Percentiles rank a stretch among this genome's conserved stretches.
Conservation (phyloP, 306 rosid genomes). For the Potentilla sterilis region DNA sequence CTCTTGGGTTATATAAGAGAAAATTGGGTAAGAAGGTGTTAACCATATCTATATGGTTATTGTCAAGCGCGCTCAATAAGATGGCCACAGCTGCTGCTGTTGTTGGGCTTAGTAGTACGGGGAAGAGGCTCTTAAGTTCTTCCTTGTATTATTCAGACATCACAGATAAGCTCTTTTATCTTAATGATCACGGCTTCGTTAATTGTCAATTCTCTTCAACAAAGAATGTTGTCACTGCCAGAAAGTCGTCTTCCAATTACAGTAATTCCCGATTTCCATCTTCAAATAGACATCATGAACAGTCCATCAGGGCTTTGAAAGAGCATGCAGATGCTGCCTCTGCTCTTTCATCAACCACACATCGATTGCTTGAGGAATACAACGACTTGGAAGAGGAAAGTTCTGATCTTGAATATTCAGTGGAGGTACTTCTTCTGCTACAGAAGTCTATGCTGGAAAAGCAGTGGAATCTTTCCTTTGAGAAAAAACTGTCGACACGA, state of each 20-base stretch:
- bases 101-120: conserved; percentile 78
- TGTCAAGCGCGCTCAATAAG: conserved; percentile 29
- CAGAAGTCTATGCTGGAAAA: conserved; percentile 95
- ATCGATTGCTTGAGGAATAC: conserved; percentile 45
- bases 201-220: conserved; percentile 50
- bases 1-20: neutral
- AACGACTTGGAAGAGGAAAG: conserved; percentile 51
- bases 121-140: conserved; percentile 79
- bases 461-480: conserved; percentile 86
- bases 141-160: conserved; percentile 70
- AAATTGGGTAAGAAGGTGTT: conserved; percentile 1
- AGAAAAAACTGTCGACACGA: conserved; percentile 37
- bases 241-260: conserved; percentile 53
- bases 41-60: conserved; percentile 34
- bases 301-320: conserved; percentile 63
- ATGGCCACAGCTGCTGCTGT: conserved; percentile 95
- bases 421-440: conserved; percentile 84
- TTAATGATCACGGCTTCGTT: conserved; percentile 50
- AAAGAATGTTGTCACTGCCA: conserved; percentile 47
- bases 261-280: conserved; percentile 43
- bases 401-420: conserved; percentile 53
- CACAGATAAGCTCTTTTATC: conserved; percentile 57
- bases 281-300: conserved; percentile 32
- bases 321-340: conserved; percentile 55
- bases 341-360: conserved; percentile 35